These are phyloP conservation scores for Podaxis pistillaris DNA, from an alignment of 768 basidiomycete species.

Conservation along the genomic window DNA sequence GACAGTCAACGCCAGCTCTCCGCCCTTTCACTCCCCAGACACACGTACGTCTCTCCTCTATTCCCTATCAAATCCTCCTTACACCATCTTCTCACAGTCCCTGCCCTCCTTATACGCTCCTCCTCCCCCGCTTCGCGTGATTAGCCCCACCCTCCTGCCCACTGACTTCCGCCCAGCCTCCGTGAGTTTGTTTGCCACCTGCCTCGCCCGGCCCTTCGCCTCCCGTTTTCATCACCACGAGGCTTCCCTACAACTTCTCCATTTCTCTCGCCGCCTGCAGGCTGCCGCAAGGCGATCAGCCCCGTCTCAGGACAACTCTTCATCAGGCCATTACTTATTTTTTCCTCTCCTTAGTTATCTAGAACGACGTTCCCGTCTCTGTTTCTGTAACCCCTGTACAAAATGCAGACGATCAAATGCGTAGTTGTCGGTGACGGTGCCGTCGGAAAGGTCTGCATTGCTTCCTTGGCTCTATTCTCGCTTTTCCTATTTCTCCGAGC, in stretches of 20 bases:
- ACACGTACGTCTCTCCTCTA: conserved; percentile 4
- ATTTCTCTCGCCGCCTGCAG: conserved; percentile 20
- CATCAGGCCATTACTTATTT: conserved; percentile 20
- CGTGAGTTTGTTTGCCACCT: conserved; percentile 19
- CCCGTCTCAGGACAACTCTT: not conserved
- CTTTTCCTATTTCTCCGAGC: conserved; percentile 6
- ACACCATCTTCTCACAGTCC: conserved; percentile 1
- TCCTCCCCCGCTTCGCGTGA: conserved; percentile 9
- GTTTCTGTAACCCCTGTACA: conserved; percentile 22
- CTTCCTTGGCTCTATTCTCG: conserved; percentile 12
- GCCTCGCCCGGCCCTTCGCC: conserved; percentile 16
- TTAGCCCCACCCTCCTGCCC: conserved; percentile 12
- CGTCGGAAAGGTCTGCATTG: conserved; percentile 84
- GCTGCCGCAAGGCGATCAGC: conserved; percentile 28
- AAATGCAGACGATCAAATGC: conserved; percentile 97
- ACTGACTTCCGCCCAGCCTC: conserved; percentile 18
- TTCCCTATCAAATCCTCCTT: not conserved
- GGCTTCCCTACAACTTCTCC: conserved; percentile 37
- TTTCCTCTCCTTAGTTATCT: conserved; percentile 15
- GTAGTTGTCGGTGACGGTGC: conserved; percentile 98
- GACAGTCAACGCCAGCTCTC: conserved; percentile 32
- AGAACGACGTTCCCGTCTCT: conserved; percentile 17
- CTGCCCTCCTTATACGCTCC: conserved; percentile 8
- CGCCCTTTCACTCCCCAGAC: not conserved
- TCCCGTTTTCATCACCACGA: conserved; percentile 36